Evolutionary conservation across 2,329 filamentous ascomycete genomes (phyloP).

Genomic region (Lasiodiplodia gonubiensis): DNA sequence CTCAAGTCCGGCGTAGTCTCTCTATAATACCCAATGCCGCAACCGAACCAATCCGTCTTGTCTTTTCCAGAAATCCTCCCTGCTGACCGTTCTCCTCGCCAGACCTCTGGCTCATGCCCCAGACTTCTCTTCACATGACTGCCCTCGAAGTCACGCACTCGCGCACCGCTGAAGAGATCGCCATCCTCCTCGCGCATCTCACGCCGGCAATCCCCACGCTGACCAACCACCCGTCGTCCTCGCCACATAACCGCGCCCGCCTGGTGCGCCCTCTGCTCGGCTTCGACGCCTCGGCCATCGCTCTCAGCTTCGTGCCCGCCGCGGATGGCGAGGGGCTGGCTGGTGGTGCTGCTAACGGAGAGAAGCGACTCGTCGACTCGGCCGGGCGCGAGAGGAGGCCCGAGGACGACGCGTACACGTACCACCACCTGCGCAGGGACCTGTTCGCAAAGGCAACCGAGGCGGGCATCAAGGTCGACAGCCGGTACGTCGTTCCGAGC

Average conservation of each 20-base stretch:
- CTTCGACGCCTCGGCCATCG: conserved; percentile 84
- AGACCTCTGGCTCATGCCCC: conserved; percentile 89
- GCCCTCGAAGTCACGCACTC: conserved; percentile 84
- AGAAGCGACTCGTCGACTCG: not conserved
- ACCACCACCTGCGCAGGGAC: conserved; percentile 87
- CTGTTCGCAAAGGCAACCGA: conserved; percentile 62
- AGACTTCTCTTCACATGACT: conserved; percentile 80
- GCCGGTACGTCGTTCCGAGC: conserved; percentile 85
- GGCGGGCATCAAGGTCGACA: conserved; percentile 70
- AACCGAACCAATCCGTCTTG: not conserved
- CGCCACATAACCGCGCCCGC: conserved; percentile 69
- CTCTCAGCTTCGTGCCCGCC: conserved; percentile 85
- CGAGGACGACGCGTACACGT: conserved; percentile 73
- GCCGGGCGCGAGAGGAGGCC: conserved; percentile 35
- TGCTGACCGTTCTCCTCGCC: not conserved
- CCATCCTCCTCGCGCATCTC: conserved; percentile 64
- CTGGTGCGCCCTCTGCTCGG: conserved; percentile 83
- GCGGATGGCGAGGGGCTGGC: conserved; percentile 52
- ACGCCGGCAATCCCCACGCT: conserved; percentile 63
- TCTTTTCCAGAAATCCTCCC: too few relatives aligned
- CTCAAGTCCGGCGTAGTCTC: too few relatives aligned
- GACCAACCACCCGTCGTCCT: conserved; percentile 70
- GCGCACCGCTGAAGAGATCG: conserved; percentile 71
- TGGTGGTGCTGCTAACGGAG: too few relatives aligned
- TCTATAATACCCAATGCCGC: too few relatives aligned